phyloP scores from a whole-genome alignment of 1,284 basidiomycete genomes.

The Leccinum subfulvum region DNA sequence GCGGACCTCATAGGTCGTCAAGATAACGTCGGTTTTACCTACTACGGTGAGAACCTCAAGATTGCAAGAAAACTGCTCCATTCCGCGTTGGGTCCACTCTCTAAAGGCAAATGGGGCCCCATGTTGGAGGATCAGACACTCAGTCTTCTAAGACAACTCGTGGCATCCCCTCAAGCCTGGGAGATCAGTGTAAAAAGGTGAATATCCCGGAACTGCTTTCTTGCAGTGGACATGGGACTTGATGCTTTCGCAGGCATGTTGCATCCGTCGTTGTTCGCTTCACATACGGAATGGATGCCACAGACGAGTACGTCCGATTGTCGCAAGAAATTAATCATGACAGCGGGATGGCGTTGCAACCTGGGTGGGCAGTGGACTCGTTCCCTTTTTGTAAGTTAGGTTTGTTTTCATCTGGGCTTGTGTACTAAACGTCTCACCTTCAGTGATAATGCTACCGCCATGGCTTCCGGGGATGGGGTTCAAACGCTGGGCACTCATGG shows the following conservation, averaged over 20 bases:
- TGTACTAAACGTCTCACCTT: not conserved
- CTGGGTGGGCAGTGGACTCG: constrained; percentile 14
- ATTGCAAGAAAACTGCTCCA: constrained; percentile 13
- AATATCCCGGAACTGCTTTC: not conserved
- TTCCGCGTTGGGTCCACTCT: constrained; percentile 7
- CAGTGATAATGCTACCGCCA: constrained; percentile 10
- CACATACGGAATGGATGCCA: constrained; percentile 12
- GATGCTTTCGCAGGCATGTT: constrained; percentile 11
- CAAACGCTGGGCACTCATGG: constrained; percentile 13
- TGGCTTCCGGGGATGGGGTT: constrained; percentile 22
- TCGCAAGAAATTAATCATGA: constrained; percentile 10
- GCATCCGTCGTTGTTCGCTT: constrained; percentile 16
- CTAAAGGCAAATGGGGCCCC: constrained; percentile 5
- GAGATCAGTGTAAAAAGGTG: constrained; percentile 7
- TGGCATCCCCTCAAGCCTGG: constrained; percentile 1
- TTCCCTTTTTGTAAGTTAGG: constrained; percentile 10
- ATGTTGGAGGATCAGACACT: constrained; percentile 16
- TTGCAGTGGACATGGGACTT: not conserved
- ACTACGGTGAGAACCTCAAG: constrained; percentile 15
- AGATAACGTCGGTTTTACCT: constrained; percentile 14
- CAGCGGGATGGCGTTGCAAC: constrained; percentile 15
- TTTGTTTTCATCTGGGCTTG: not conserved
- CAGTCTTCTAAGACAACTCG: constrained; percentile 8
- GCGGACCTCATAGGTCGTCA: constrained; percentile 35
- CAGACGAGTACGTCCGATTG: constrained; percentile 13